Base-by-base conservation (phyloP, 2,329 filamentous ascomycete genomes). In the Corinectria fuckeliana region DNA sequence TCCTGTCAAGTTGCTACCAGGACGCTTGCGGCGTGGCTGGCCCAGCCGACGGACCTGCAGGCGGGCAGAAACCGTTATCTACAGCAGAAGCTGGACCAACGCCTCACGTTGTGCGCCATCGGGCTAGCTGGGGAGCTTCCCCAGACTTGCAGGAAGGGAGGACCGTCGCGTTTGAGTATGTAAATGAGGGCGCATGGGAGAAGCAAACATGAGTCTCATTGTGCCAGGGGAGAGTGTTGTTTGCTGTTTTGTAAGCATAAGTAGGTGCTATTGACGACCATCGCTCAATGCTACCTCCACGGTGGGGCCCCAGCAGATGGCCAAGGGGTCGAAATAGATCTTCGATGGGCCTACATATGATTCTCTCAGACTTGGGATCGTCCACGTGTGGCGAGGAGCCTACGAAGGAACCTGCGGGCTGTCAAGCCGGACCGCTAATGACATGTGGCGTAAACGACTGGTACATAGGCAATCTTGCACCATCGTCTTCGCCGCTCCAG, bases 391-490 rank as follows among this genome's bases (percentile, higher is more conserved):
- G 20, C 14, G 36, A 39, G 39, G 14, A 45, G 45, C 38, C 25
- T 2, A 30, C 4, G 42, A 18, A 39, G 39, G 14, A 45, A 38
- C 38, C 25, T 2, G 23, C 4, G 42, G 39, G 39, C 42, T 56
- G 48, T 52, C 48, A 53, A 48, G 42, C 53, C 25, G 14, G 48
- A 36, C 58, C 34, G 18, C 28, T 57, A 20, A 50, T 5, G 39
- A 50, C 25, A 38, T 30, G 54, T 50, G 49, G 54, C 54, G 54
- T 45, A 45, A 18, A 61, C n/a, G n/a, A n/a, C n/a, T 53, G 48
- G 42, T 44, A 39, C 23, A 30, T 21, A 18, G n/a, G 34, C 10
- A 32, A 28, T 47, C 39, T 36, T 34, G 25, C 55, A 36, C 44
- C 23, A 59, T 48, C 26, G 23, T 16, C 39, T 18, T 28, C 23